Evolutionary conservation across 257 asterid species (phyloP).

Genomic region (Jasminum sambac): DNA sequence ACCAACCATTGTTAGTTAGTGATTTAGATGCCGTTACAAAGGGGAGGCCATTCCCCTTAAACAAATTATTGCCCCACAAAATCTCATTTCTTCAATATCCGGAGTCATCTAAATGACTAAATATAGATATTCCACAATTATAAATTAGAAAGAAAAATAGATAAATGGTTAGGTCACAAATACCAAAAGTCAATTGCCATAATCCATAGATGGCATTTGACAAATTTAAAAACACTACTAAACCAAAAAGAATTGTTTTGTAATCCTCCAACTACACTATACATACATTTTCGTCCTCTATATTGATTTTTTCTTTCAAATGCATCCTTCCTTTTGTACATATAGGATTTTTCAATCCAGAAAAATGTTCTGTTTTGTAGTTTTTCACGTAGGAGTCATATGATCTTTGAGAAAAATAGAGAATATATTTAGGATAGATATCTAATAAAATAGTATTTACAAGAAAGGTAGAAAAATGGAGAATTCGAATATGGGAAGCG

Average conservation of each 20-base stretch:
- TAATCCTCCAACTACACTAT: conserved; percentile 10
- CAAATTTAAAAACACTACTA: neutral
- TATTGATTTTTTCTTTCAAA: neutral
- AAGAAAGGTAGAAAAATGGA: conserved; percentile 37
- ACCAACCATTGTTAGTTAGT: neutral
- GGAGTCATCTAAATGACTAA: neutral
- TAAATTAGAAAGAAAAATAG: neutral
- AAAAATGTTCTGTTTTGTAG: conserved; percentile 4
- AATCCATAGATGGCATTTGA: neutral
- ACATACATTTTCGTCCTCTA: conserved; percentile 8
- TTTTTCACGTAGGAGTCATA: neutral
- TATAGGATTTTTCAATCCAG: neutral
- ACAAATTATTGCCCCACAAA: conserved; percentile 9
- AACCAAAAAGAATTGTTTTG: neutral
- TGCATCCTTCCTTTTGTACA: conserved; percentile 20
- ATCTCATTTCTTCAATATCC: neutral
- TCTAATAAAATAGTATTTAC: no score
- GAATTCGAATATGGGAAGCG: conserved; percentile 46
- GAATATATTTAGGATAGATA: neutral
- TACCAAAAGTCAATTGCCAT: neutral
- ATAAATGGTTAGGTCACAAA: neutral
- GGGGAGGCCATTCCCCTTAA: neutral
- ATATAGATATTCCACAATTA: neutral
- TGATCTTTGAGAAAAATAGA: conserved; percentile 1
- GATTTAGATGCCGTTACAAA: neutral